Percentiles rank a stretch among this genome's conserved stretches.
Conservation (phyloP, 139 green algal genomes). For the Closterium sp. region DNA sequence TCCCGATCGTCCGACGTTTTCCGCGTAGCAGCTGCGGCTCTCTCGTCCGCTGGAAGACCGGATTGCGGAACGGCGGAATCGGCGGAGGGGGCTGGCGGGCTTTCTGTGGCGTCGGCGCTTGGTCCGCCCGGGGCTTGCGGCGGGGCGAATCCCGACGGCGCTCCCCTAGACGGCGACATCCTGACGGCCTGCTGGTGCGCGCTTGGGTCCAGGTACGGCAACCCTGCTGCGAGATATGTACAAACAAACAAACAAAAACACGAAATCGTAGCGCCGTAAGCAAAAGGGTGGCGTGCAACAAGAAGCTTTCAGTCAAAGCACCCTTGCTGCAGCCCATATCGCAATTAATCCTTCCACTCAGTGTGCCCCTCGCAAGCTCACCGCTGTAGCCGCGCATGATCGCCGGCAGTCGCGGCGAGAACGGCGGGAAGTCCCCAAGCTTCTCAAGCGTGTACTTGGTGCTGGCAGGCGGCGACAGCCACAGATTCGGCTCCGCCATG, state of each 20-base stretch:
- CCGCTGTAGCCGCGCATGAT: neutral
- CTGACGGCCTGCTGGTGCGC: neutral
- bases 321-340: too few species aligned
- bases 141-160: neutral
- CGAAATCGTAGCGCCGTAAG: too few species aligned
- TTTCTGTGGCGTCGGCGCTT: neutral
- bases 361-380: too few species aligned
- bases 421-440: neutral
- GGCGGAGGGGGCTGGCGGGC: neutral
- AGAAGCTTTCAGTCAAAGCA: too few species aligned
- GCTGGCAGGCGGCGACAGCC: neutral
- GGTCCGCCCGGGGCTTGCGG: neutral
- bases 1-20: neutral
- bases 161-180: neutral
- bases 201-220: neutral
- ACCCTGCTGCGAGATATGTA: neutral
- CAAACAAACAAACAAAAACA: neutral
- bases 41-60: neutral
- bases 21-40: neutral
- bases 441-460: neutral
- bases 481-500: neutral
- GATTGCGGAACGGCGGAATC: neutral
- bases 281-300: too few species aligned
- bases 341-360: too few species aligned
- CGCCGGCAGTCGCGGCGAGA: neutral